Evolutionary conservation across 2,329 filamentous ascomycete genomes (phyloP), one percentile per base, ranked within the genome.

Genomic region (Cladophialophora carrionii): DNA sequence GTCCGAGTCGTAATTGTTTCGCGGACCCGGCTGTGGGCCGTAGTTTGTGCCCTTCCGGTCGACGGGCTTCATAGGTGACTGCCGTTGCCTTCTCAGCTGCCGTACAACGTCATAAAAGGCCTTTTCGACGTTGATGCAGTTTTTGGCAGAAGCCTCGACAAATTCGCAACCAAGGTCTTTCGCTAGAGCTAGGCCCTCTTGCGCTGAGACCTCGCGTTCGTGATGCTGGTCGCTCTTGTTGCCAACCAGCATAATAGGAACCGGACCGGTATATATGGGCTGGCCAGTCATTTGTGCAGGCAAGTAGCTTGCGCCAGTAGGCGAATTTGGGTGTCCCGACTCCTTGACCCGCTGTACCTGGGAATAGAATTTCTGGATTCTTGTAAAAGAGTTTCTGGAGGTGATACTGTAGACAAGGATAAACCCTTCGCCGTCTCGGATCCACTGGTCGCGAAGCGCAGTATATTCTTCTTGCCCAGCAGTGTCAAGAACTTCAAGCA

Each of bases 381-480:
- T 90, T 64, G 90, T 88, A 77, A 98, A 98, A 22, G 94, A 98
- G 37, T 93, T 93, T 74, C 95, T 90, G 59, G 94, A 98, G 14
- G 95, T 96, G 79, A 99, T 98, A 82, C 92, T 96, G 83, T 99
- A 98, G 70, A 99, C 95, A 67, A 99, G 85, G 32, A 99, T 91
- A 76, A 98, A 98, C 22, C 95, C 95, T 78, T 99, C 95, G 71
- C 95, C 94, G 76, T 98, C 94, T 73, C 95, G 88, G 77, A 98
- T 98, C 94, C 94, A 98, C 82, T 98, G 95, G 78, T 98, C 95
- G 75, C 95, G 87, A 74, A 98, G 82, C 54, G 95, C 95, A 69
- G 94, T 97, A 80, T 98, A 99, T 81, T 99, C 95, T 81, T 99
- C 95, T 78, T 99, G 95, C 64, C 95, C 95, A 59, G 95, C 95